Percentiles rank a stretch among this genome's conserved stretches.
These are phyloP conservation scores for Thamnidium elegans DNA, from an alignment of 192 early-diverging fungal species.

Conservation along the genomic window DNA sequence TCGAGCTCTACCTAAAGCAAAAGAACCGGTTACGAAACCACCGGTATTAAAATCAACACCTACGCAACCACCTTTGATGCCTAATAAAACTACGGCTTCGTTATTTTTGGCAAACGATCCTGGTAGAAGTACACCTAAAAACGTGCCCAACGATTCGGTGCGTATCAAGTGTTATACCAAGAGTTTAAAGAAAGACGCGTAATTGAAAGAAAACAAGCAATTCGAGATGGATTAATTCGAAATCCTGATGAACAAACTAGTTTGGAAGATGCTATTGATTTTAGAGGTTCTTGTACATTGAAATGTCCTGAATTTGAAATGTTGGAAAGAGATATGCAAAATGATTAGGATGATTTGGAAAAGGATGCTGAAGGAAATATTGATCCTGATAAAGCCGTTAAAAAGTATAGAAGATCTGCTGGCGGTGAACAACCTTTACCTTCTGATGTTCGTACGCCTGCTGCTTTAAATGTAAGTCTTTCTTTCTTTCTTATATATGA, in stretches of 20 bases:
- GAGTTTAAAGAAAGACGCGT: conserved; percentile 62
- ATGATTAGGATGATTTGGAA: conserved; percentile 71
- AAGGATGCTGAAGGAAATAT: conserved; percentile 35
- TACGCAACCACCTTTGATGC: too few relatives aligned
- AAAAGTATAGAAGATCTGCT: conserved; percentile 80
- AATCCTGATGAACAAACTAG: conserved; percentile 50
- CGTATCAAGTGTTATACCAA: too few relatives aligned
- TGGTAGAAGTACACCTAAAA: too few relatives aligned
- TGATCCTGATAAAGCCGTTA: conserved; percentile 72
- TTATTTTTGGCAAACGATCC: too few relatives aligned
- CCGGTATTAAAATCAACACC: too few relatives aligned
- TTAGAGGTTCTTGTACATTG: conserved; percentile 77
- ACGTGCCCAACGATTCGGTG: too few relatives aligned
- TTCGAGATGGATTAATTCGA: conserved; percentile 55
- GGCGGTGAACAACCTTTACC: conserved; percentile 84
- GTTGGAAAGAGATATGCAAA: conserved; percentile 77
- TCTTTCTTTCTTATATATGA: neutral
- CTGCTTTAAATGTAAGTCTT: conserved; percentile 58
- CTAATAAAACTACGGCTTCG: too few relatives aligned
- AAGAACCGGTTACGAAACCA: too few relatives aligned
- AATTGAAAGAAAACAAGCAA: conserved; percentile 61
- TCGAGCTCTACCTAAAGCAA: too few relatives aligned
- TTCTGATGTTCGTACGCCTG: conserved; percentile 82
- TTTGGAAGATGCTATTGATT: conserved; percentile 63
- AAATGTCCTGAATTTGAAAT: conserved; percentile 93